phyloP scores from a whole-genome alignment of 306 rosid genomes.

The Lagenaria siceraria region DNA sequence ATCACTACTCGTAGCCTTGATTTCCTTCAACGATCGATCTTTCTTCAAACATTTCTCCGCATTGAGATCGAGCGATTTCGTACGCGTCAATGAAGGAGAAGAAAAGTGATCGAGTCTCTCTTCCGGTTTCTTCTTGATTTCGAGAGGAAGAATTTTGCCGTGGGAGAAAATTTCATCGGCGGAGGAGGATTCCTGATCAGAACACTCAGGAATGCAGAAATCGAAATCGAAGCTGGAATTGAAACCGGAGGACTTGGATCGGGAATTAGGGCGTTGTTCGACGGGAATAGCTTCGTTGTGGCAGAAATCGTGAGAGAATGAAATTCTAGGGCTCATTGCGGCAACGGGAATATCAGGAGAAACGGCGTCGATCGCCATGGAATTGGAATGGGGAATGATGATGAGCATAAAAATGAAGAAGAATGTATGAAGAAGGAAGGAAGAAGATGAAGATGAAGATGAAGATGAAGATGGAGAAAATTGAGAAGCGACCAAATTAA shows the following conservation, averaged over 20 bases:
- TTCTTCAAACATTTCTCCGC: conserved; percentile 20
- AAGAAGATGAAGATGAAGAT: too few relatives aligned
- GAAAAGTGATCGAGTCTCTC: conserved; percentile 7
- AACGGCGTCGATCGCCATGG: conserved; percentile 46
- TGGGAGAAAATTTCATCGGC: conserved; percentile 84
- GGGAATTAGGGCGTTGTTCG: conserved; percentile 39
- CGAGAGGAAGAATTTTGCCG: conserved; percentile 53
- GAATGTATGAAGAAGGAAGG: neutral
- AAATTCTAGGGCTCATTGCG: conserved; percentile 56
- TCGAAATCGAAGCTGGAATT: conserved; percentile 62
- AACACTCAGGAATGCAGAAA: conserved; percentile 49
- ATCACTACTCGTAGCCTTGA: conserved; percentile 19
- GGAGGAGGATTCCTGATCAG: conserved; percentile 56
- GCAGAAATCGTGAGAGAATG: conserved; percentile 67
- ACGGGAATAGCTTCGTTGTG: conserved; percentile 50
- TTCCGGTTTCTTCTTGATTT: conserved; percentile 46
- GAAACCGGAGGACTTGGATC: conserved; percentile 48
- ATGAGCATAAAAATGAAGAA: neutral
- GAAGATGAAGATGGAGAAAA: neutral
- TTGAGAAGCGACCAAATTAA: neutral
- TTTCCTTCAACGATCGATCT: conserved; percentile 14
- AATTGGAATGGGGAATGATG: neutral
- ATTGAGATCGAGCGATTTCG: neutral
- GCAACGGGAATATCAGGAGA: conserved; percentile 41
- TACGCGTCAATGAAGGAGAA: conserved; percentile 20